phyloP scores from a whole-genome alignment of 1,139 yeast genomes.

The Yamadazyma friedrichii region DNA sequence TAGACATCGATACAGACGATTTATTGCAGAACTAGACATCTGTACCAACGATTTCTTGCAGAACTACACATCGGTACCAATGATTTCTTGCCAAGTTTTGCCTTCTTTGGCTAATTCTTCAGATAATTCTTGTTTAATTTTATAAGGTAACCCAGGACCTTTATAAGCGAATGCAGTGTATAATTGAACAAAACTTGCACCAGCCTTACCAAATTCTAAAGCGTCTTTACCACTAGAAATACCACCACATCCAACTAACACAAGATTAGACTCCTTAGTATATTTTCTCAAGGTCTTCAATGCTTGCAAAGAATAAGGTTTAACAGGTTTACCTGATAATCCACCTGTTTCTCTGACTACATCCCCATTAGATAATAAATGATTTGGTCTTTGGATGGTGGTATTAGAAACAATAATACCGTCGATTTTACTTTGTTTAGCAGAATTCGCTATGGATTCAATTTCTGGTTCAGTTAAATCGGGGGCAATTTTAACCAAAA shows the following conservation, averaged over 20 bases:
- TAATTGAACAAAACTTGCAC: conserved; percentile 82
- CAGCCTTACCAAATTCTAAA: conserved; percentile 87
- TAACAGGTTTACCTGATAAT: conserved; percentile 87
- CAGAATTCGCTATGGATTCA: conserved; percentile 78
- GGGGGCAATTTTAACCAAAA: conserved; percentile 90
- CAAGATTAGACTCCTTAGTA: conserved; percentile 68
- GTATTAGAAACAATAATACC: conserved; percentile 94
- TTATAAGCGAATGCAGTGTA: conserved; percentile 90
- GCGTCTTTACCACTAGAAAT: conserved; percentile 83
- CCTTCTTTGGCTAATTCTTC: conserved; percentile 68
- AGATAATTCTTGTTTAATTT: conserved; percentile 73
- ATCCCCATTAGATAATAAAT: conserved; percentile 47
- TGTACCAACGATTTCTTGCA: no score
- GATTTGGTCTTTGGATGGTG: conserved; percentile 74
- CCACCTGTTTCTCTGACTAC: conserved; percentile 74
- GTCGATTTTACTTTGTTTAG: conserved; percentile 74
- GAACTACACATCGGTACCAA: conserved; percentile 39
- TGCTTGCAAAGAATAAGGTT: conserved; percentile 74
- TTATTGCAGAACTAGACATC: no score
- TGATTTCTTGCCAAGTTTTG: conserved; percentile 78
- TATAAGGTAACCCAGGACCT: conserved; percentile 86
- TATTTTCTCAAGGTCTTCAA: conserved; percentile 67
- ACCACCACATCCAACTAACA: conserved; percentile 94
- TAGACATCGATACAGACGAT: no score
- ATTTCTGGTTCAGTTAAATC: conserved; percentile 83